Conservation (phyloP, 75 land plant species). For the Cunninghamia lanceolata region DNA sequence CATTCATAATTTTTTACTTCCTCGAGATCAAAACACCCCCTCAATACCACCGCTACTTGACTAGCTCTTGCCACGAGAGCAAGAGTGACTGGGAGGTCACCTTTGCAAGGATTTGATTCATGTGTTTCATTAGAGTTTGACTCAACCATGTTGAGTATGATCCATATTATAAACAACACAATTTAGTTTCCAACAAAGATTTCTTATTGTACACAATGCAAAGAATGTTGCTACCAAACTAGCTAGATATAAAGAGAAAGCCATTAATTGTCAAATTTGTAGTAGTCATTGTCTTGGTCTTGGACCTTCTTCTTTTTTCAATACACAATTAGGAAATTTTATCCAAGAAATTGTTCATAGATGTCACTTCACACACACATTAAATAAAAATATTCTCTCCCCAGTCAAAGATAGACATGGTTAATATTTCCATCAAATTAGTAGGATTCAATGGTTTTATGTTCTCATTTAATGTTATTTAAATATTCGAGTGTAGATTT, state of each 20-base stretch:
- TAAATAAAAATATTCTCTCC: neutral
- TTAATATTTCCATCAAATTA: neutral
- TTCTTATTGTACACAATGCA: conserved; percentile 55
- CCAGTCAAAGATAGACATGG: neutral
- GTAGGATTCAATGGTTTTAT: neutral
- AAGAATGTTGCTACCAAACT: conserved; percentile 68
- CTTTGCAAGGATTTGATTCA: too few relatives aligned
- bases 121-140: too few relatives aligned
- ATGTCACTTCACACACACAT: conserved; percentile 66
- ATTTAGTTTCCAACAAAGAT: conserved; percentile 47
- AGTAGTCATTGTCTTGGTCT: conserved; percentile 40
- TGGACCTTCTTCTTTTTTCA: conserved; percentile 12
- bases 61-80: too few relatives aligned
- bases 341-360: conserved; percentile 62
- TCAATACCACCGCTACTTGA: too few relatives aligned
- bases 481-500: too few relatives aligned
- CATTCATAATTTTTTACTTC: too few relatives aligned
- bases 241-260: conserved; percentile 71
- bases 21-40: too few relatives aligned
- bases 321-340: conserved; percentile 63
- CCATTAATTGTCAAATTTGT: conserved; percentile 72
- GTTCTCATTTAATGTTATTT: too few relatives aligned
- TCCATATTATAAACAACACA: too few relatives aligned
- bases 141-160: too few relatives aligned
- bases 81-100: too few relatives aligned